Evolutionary conservation across 768 basidiomycete species (phyloP), one percentile per base, ranked within the genome.

Genomic region (Rhodotorula sphaerocarpa): DNA sequence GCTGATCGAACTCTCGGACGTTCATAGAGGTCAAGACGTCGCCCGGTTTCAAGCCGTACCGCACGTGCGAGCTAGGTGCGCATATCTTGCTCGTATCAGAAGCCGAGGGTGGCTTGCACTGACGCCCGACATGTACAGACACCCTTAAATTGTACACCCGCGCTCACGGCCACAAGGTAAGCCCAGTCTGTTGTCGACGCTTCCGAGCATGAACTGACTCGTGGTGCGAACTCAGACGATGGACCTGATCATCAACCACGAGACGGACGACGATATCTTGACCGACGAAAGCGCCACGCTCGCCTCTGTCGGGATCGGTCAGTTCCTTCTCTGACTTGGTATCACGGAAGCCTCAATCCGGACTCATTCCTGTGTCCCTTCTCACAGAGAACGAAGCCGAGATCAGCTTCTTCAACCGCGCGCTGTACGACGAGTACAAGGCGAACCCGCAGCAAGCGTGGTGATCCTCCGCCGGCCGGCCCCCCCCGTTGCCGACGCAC

Each of bases 191-290:
- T 60, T 53, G 44, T 41, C 21, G 23, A 39, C 11, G 11, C 34
- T 36, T 34, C 11, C 10, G 21, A 45, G 6, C 3, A 7, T 6
- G 5, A 45, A 41, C 36, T 20, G 25, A 21, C 51, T 1, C 5
- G 10, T 16, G 27, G 20, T 36, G 47, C 21, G 30, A 23, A 16
- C 41, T 11, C 52, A 96, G 93, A 93, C 92, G 2, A 87, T 87
- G 36, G 97, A 99, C 77, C 80, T 99, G 33, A 96, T 99, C 75
- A 96, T 99, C 73, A 99, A 99, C 75, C 81, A 97, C 60, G 90
- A 95, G 72, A 82, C 92, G 71, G 93, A 97, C 61, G 75, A 77
- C 61, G 87, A 90, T 14, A 93, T 90, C 88, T 88, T 96, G 65
- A 76, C 91, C 21, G 77, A 82, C 50, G 85, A 85, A 44, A 73